These are phyloP conservation scores for Exophiala sp. DNA, from an alignment of 2,329 filamentous ascomycete genomes.

Conservation along the genomic window DNA sequence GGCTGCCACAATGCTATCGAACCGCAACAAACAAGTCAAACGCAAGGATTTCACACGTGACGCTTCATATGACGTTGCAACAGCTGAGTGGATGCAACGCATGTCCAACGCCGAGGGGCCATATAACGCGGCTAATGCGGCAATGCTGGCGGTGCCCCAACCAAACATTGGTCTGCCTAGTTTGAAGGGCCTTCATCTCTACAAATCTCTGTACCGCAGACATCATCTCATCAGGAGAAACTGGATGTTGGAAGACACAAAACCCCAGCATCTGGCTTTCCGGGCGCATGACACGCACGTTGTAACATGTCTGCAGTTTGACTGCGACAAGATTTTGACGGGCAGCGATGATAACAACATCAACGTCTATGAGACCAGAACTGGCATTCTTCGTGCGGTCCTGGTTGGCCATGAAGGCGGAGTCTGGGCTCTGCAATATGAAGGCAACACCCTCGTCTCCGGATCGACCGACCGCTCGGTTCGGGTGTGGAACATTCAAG, in stretches of 20 bases:
- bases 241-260: slow-evolving; percentile 79
- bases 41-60: slow-evolving; percentile 47
- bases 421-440: slow-evolving; percentile 95
- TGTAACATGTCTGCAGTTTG: slow-evolving; percentile 95
- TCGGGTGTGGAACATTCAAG: slow-evolving; percentile 98
- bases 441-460: slow-evolving; percentile 90
- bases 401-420: slow-evolving; percentile 93
- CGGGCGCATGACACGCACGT: slow-evolving; percentile 94
- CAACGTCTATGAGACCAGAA: slow-evolving; percentile 96
- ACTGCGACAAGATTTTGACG: slow-evolving; percentile 95
- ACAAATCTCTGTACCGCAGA: slow-evolving; percentile 91
- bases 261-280: slow-evolving; percentile 89
- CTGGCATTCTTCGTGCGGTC: slow-evolving; percentile 73
- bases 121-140: slow-evolving; percentile 76
- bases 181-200: slow-evolving; percentile 79
- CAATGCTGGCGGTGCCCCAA: slow-evolving; percentile 73
- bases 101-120: slow-evolving; percentile 65
- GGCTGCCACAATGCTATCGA: slow-evolving; percentile 41
- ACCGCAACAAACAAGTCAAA: slow-evolving; percentile 51
- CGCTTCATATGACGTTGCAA: slow-evolving; percentile 36
- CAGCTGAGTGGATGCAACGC: slow-evolving; percentile 44
- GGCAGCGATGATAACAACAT: slow-evolving; percentile 97
- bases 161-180: slow-evolving; percentile 72
- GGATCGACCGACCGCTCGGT: slow-evolving; percentile 94
- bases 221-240: slow-evolving; percentile 84